These are phyloP conservation scores for Lablab purpureus DNA, from an alignment of 306 rosid species.

Conservation along the genomic window DNA sequence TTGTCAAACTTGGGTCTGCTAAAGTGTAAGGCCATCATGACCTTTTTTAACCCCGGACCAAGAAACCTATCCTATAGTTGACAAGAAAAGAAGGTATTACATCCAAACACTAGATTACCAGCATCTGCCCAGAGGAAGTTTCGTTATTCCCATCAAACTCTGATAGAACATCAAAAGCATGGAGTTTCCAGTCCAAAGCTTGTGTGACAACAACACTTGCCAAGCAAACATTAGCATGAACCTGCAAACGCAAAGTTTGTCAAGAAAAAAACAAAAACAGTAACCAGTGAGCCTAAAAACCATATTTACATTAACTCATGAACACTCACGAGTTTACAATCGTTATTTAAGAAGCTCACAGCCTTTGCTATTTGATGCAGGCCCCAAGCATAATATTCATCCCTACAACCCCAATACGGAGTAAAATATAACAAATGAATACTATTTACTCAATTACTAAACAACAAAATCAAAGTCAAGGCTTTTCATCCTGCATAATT, in stretches of 20 bases:
- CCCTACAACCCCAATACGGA: constrained; percentile 61
- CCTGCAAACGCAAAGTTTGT: constrained; percentile 59
- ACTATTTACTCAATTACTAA: neutral
- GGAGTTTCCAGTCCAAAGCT: constrained; percentile 99
- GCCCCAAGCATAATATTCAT: constrained; percentile 98
- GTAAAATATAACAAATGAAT: constrained; percentile 12
- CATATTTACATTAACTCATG: neutral
- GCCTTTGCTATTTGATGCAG: constrained; percentile 93
- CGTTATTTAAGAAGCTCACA: constrained; percentile 97
- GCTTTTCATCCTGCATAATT: neutral
- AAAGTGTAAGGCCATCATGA: constrained; percentile 9
- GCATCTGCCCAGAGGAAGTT: constrained; percentile 75
- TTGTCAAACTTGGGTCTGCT: constrained; percentile 26
- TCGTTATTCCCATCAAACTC: constrained; percentile 84
- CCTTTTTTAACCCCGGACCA: constrained; percentile 21
- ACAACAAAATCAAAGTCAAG: constrained; percentile 9
- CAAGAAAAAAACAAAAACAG: constrained; percentile 32
- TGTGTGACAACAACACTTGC: constrained; percentile 96
- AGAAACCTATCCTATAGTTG: constrained; percentile 12
- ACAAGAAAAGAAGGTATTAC: constrained; percentile 13
- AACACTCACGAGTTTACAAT: constrained; percentile 92
- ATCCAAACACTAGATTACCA: constrained; percentile 66
- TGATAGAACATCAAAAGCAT: constrained; percentile 95
- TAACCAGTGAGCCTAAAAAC: constrained; percentile 3
- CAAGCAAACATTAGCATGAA: constrained; percentile 94